These are phyloP conservation scores for Pestalotiopsis sp. DNA, from an alignment of 2,329 filamentous ascomycete species.

Conservation along the genomic window DNA sequence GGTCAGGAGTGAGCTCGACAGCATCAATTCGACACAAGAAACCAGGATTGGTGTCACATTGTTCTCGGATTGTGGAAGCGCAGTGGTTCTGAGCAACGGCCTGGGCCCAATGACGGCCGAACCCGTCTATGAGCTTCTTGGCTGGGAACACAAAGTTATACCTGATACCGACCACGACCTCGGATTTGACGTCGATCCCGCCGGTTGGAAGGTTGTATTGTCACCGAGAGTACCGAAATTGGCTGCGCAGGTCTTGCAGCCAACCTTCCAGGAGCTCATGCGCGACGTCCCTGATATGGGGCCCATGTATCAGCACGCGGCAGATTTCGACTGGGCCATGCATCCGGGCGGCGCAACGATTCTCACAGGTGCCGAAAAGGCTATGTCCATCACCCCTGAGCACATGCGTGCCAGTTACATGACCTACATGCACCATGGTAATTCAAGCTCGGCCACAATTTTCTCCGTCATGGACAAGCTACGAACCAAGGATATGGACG, in stretches of 20 bases:
- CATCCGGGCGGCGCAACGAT: constrained; percentile 72
- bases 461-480: constrained; percentile 68
- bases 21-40: constrained; percentile 59
- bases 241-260: constrained; percentile 51
- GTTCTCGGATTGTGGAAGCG: constrained; percentile 73
- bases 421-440: constrained; percentile 69
- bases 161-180: constrained; percentile 64
- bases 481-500: constrained; percentile 62
- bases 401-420: constrained; percentile 73
- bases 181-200: constrained; percentile 66
- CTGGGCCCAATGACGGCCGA: constrained; percentile 48
- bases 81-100: constrained; percentile 65
- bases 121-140: constrained; percentile 62
- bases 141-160: constrained; percentile 66
- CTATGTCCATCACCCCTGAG: constrained; percentile 59
- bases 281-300: constrained; percentile 49
- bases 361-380: constrained; percentile 62
- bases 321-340: constrained; percentile 73
- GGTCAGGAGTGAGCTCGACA: constrained; percentile 67
- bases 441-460: constrained; percentile 70
- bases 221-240: constrained; percentile 63
- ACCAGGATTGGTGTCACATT: constrained; percentile 67
- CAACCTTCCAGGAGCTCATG: constrained; percentile 58
- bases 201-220: constrained; percentile 70
- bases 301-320: constrained; percentile 43